Percentiles rank a stretch among this genome's conserved stretches.
Evolutionary conservation across 371 early-diverging fungal genomes (phyloP).

Genomic region (Furculomyces boomerangus): DNA sequence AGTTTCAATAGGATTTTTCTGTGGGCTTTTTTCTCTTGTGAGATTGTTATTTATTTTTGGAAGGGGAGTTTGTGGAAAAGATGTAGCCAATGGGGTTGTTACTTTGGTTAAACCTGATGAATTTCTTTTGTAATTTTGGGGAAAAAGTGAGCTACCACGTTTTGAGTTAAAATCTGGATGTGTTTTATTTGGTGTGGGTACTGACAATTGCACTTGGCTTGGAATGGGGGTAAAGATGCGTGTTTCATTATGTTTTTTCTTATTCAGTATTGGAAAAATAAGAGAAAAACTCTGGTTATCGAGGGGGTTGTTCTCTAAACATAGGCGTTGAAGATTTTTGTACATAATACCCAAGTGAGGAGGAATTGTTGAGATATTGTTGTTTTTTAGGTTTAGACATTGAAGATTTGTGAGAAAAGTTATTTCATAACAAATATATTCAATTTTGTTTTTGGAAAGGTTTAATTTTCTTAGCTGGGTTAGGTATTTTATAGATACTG

Average conservation of each 20-base stretch:
- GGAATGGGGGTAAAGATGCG: background rate
- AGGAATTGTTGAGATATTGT: conserved; percentile 10
- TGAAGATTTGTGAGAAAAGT: background rate
- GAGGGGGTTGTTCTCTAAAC: conserved; percentile 25
- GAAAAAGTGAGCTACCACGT: no score
- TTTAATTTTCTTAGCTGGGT: background rate
- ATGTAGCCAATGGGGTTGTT: no score
- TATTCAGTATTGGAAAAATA: conserved; percentile 11
- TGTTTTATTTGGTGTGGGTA: background rate
- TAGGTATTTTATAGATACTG: background rate
- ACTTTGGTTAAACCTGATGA: no score
- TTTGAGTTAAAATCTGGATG: no score
- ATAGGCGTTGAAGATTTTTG: conserved; percentile 12
- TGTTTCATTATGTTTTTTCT: background rate
- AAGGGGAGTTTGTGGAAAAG: no score
- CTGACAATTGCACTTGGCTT: background rate
- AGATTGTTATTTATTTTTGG: no score
- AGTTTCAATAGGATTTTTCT: no score
- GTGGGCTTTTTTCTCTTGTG: no score
- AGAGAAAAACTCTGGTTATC: conserved; percentile 11
- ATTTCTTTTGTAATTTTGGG: no score
- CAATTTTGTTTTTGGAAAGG: background rate
- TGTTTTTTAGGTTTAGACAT: conserved; percentile 12
- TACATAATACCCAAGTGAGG: conserved; percentile 11
- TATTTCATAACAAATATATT: background rate